These are phyloP conservation scores for Pleurozium schreberi DNA, from an alignment of 225 moss, liverwort and hornwort species.

Conservation along the genomic window DNA sequence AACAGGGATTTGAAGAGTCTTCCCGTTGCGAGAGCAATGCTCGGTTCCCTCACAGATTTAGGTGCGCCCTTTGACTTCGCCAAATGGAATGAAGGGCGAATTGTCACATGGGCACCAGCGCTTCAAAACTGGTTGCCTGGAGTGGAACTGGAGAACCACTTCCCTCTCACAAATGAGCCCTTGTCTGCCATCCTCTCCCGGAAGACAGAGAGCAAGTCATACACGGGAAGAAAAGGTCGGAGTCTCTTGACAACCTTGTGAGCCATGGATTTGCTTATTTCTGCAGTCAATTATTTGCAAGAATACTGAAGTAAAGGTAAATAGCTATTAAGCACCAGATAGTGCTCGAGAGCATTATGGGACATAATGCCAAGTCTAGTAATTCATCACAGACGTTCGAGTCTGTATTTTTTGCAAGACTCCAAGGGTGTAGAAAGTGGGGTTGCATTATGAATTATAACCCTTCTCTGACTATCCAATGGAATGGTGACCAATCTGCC, in stretches of 20 bases:
- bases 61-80: slow-evolving; percentile 78
- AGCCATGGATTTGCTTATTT: neutral
- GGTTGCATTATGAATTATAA: no score
- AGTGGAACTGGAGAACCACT: slow-evolving; percentile 28
- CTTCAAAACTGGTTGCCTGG: slow-evolving; percentile 60
- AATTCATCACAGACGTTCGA: no score
- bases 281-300: neutral
- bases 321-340: neutral
- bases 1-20: slow-evolving; percentile 52
- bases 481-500: no score
- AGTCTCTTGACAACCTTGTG: slow-evolving; percentile 15
- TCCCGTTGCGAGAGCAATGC: slow-evolving; percentile 65
- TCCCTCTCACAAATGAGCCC: slow-evolving; percentile 42
- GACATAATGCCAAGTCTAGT: no score
- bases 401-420: no score
- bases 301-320: neutral
- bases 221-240: slow-evolving; percentile 24
- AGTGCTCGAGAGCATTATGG: no score
- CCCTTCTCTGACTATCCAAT: no score
- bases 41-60: slow-evolving; percentile 44
- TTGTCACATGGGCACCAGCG: slow-evolving; percentile 45
- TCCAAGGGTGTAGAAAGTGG: no score
- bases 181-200: slow-evolving; percentile 29
- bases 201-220: slow-evolving; percentile 31
- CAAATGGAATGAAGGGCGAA: slow-evolving; percentile 77